Evolutionary conservation across 768 basidiomycete genomes (phyloP), one percentile per base, ranked within the genome.

Genomic region (Psilocybe subaeruginosa): DNA sequence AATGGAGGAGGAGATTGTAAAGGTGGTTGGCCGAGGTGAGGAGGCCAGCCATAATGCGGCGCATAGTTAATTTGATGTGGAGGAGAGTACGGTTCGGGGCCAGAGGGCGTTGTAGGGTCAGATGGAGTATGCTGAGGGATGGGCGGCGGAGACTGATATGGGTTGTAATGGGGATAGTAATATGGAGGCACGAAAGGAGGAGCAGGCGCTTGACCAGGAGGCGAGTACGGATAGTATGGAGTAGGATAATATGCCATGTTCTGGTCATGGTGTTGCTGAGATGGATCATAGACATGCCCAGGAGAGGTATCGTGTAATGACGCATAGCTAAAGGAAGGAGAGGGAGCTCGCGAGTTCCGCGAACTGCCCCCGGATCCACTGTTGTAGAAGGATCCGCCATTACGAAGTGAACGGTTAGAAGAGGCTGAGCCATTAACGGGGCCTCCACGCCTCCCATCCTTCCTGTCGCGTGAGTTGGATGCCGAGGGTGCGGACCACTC

Each of bases 301-400:
- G 73, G 73, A 30, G 78, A 71, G 46, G 88, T 85, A 63, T 93
- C 92, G 66, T 93, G 92, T 41, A 92, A 74, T 1, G 85, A 82
- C 16, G 91, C 82, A 72, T 87, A 94, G 59, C 82, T 86, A 76
- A 92, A 90, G 30, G 90, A 85, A 2, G 92, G 90, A 8, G 91
- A 92, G 12, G 90, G 79, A 2, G 91, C 88, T 65, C 91, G 78
- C 27, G 90, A 92, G 65, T 83, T 86, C 53, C 89, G 87, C 16
- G 90, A 87, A 69, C 87, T 70, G 23, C 69, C 88, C 41, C 77
- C 80, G 16, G 85, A 82, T 3, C 83, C 83, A 68, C 80, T 84
- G 47, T 73, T 74, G 49, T 79, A 79, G 71, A 83, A 86, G 33
- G 74, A 76, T 60, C 73, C 80, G 27, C 79, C 82, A 56, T 74